Percentiles rank a stretch among this genome's conserved stretches.
Evolutionary conservation across 345 rosid genomes (phyloP).

Genomic region (Hibiscus tridactylites): DNA sequence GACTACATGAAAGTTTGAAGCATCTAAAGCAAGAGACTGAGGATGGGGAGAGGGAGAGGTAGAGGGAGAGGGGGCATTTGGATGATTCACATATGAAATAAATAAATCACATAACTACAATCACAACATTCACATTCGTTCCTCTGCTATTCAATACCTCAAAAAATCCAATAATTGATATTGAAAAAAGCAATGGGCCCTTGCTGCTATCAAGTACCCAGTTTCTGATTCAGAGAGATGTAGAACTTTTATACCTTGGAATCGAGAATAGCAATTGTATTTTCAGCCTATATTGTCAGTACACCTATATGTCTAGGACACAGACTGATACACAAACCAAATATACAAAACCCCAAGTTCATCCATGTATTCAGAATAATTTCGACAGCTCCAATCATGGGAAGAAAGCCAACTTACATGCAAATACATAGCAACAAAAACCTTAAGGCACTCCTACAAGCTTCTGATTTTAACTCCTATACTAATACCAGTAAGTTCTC

Average conservation of each 20-base stretch:
- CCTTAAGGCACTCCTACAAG: background rate
- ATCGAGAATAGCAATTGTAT: background rate
- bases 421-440: background rate
- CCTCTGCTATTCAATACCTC: background rate
- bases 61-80: background rate
- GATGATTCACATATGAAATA: background rate
- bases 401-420: background rate
- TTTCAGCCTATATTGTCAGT: background rate
- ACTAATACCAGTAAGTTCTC: background rate
- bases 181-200: background rate
- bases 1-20: background rate
- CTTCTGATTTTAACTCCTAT: background rate
- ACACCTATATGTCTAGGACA: background rate
- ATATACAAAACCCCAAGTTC: background rate
- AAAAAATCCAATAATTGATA: background rate
- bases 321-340: background rate
- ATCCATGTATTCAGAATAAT: background rate
- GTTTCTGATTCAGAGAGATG: background rate
- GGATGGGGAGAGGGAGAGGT: background rate
- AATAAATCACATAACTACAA: background rate
- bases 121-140: background rate
- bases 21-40: background rate
- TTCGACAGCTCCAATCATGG: background rate
- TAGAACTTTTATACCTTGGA: background rate
- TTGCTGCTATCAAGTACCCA: background rate